Evolutionary conservation across 768 basidiomycete genomes (phyloP), one percentile per base, ranked within the genome.

Genomic region (Suillus alpinus): DNA sequence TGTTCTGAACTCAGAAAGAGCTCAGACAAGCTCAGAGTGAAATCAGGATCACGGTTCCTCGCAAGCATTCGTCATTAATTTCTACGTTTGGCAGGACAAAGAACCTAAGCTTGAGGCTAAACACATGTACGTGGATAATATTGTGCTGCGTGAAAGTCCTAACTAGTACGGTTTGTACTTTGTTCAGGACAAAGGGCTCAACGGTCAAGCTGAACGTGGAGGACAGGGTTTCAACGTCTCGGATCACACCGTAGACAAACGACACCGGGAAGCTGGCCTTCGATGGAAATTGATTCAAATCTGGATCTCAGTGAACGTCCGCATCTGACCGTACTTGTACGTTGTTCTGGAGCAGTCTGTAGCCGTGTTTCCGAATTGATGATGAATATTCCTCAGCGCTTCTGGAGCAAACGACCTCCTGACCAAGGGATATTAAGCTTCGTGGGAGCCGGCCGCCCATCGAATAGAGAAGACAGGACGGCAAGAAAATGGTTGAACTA

Each of bases 1-100:
- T 53, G 53, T 55, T 55, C 53, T 55, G 53, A 55, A 55, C 53
- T 55, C 53, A 55, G 53, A 55, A 55, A 55, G 53, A 55, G 53
- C 53, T 55, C 53, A 55, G 53, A 55, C 53, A 55, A 55, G 16
- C 53, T 55, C 53, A 55, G 53, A 29, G 53, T 39, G 53, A 55
- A 55, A 55, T 55, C 53, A 3, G 1, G 53, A 55, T 26, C 26
- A 23, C 36, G 34, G 12, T 46, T 46, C 23, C 14, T 23, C 20
- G 34, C 8, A 53, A 26, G 10, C 6, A 6, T 41, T 41, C 12
- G 20, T 36, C 20, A 4, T 52, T 52, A 6, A 6, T 32, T 23
- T 6, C 44, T 37, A 37, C 23, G 36, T 55, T 37, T 55, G 16
- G 36, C 36, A 53, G 16, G 36, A 36, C n/a, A 0, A 53, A 53